These are phyloP conservation scores for Boletellus ananas DNA, from an alignment of 768 basidiomycete species.

Conservation along the genomic window DNA sequence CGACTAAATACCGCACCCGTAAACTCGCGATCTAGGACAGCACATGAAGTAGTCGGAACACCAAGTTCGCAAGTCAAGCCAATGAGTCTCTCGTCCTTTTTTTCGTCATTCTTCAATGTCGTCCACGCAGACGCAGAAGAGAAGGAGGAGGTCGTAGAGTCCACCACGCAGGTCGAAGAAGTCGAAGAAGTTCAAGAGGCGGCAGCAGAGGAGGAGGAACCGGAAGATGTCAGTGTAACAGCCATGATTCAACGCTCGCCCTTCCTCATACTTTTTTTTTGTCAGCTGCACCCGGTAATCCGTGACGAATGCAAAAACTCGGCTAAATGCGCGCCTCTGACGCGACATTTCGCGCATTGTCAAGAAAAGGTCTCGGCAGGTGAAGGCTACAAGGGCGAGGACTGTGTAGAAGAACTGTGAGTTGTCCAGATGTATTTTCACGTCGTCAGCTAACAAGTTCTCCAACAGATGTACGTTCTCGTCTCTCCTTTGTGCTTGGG, in stretches of 20 bases:
- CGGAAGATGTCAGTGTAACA: conserved; percentile 69
- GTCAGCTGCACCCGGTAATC: conserved; percentile 63
- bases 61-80: conserved; percentile 10
- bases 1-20: conserved; percentile 20
- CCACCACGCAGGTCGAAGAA: conserved; percentile 35
- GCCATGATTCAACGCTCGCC: background rate
- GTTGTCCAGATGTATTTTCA: conserved; percentile 27
- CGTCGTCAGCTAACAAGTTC: background rate
- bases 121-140: conserved; percentile 41
- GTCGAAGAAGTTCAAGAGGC: conserved; percentile 45
- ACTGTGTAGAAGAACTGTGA: conserved; percentile 89
- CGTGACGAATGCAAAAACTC: conserved; percentile 72
- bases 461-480: conserved; percentile 23
- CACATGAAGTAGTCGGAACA: conserved; percentile 9
- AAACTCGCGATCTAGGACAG: conserved; percentile 21
- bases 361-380: conserved; percentile 82
- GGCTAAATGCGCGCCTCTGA: conserved; percentile 59
- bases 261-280: background rate
- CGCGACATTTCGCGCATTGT: conserved; percentile 88
- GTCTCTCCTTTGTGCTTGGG: background rate
- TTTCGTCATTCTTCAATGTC: conserved; percentile 41
- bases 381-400: conserved; percentile 84
- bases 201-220: conserved; percentile 58
- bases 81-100: conserved; percentile 43
- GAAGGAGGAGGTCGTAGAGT: conserved; percentile 24